Percentiles rank a stretch among this genome's conserved stretches.
phyloP scores from a whole-genome alignment of 345 rosid species.

The Eucalyptus albens region DNA sequence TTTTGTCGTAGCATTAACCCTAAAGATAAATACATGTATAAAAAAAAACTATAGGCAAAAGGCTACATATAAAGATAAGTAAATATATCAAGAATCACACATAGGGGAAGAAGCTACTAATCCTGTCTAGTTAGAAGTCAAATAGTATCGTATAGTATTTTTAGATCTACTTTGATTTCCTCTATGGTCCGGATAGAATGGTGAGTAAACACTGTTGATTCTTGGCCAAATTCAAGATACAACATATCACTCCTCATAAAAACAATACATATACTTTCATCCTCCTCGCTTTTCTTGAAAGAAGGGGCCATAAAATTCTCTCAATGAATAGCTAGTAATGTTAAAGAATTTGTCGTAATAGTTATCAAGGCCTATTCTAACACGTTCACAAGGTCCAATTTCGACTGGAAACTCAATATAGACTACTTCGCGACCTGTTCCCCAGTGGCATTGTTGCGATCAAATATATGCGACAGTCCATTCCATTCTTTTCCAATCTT shows the following conservation, averaged over 20 bases:
- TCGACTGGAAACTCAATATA: background rate
- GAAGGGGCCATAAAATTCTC: background rate
- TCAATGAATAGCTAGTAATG: background rate
- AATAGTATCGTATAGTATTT: background rate
- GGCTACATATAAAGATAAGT: background rate
- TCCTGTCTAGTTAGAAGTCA: background rate
- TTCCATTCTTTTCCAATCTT: background rate
- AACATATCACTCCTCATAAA: background rate
- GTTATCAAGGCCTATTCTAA: background rate
- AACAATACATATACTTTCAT: background rate
- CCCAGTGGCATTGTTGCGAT: background rate
- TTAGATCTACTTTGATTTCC: background rate
- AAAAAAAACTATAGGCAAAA: background rate
- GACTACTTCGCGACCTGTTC: background rate
- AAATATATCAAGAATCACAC: background rate
- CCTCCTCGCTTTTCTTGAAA: background rate
- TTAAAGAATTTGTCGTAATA: background rate
- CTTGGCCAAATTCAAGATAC: background rate
- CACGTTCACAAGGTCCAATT: background rate
- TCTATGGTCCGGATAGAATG: background rate
- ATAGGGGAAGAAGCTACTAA: background rate
- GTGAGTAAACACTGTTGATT: background rate
- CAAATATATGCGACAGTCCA: background rate
- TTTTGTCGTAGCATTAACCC: no score
- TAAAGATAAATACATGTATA: background rate